Evolutionary conservation across 352 stramenopile genomes (phyloP).

Genomic region (Pythium pyrilobum): DNA sequence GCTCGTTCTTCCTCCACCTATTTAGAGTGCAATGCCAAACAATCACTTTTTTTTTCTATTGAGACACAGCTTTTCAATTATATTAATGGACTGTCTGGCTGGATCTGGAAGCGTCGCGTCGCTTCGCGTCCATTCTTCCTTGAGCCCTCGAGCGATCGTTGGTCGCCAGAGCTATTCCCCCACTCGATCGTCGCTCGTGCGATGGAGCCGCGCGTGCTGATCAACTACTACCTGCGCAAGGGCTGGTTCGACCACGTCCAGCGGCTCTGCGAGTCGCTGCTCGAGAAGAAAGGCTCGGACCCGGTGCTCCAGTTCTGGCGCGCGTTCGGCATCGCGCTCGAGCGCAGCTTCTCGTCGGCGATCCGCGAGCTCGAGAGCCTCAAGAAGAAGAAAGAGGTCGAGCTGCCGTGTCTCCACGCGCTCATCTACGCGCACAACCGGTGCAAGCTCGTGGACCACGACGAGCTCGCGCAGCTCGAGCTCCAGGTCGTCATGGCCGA

Average conservation of each 20-base stretch:
- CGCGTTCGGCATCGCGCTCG: constrained; percentile 72
- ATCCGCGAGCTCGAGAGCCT: constrained; percentile 85
- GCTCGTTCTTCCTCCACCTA: neutral
- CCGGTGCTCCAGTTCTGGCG: constrained; percentile 82
- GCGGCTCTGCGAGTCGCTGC: constrained; percentile 68
- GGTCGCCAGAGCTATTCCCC: too few species aligned
- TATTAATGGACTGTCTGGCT: neutral
- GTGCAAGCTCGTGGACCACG: constrained; percentile 75
- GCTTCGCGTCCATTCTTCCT: neutral
- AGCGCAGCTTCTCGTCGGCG: constrained; percentile 70
- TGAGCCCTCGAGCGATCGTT: neutral
- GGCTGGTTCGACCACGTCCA: constrained; percentile 86
- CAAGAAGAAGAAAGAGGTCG: constrained; percentile 72
- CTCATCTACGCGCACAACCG: constrained; percentile 72
- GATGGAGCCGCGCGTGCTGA: constrained; percentile 67
- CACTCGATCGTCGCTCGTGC: too few species aligned
- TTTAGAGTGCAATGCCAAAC: neutral
- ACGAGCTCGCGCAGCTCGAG: constrained; percentile 73
- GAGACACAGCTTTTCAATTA: too few species aligned
- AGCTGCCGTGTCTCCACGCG: constrained; percentile 72
- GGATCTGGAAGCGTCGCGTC: constrained; percentile 20
- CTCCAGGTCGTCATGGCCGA: constrained; percentile 78
- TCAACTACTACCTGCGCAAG: constrained; percentile 88
- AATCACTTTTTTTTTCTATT: neutral
- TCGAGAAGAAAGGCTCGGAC: constrained; percentile 81